Percentiles rank a stretch among this genome's conserved stretches.
Evolutionary conservation across 495 filamentous ascomycete genomes (phyloP).

Genomic region (Hypoxylon lenormandii): DNA sequence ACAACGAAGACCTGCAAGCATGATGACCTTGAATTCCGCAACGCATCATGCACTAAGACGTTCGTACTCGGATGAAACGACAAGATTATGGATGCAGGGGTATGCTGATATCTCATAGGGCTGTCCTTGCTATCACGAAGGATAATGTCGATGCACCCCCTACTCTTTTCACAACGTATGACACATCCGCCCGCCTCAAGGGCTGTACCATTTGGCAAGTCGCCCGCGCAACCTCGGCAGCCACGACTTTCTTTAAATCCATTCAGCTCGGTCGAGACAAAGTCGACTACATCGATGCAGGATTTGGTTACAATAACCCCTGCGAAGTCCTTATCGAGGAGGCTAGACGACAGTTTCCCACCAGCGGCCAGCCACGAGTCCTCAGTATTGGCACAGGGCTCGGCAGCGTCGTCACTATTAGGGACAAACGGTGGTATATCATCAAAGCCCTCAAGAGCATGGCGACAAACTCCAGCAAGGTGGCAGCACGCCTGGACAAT

Average conservation of each 20-base stretch:
- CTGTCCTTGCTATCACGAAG: conserved; percentile 36
- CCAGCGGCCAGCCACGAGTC: conserved; percentile 24
- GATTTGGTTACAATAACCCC: conserved; percentile 51
- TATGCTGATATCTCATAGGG: conserved; percentile 21
- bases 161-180: conserved; percentile 39
- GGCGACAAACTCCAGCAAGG: conserved; percentile 37
- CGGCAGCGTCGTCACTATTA: conserved; percentile 20
- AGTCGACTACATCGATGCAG: conserved; percentile 48
- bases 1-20: conserved; percentile 24
- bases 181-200: conserved; percentile 19
- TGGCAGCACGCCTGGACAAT: conserved; percentile 19
- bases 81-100: background rate
- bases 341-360: conserved; percentile 31
- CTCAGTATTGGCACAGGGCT: conserved; percentile 51
- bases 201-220: conserved; percentile 56
- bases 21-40: conserved; percentile 9
- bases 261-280: conserved; percentile 48
- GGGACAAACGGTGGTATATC: conserved; percentile 20
- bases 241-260: conserved; percentile 56
- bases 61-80: conserved; percentile 9
- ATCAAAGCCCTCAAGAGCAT: conserved; percentile 40
- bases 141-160: conserved; percentile 22
- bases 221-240: conserved; percentile 58
- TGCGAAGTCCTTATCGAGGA: conserved; percentile 43
- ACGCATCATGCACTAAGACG: conserved; percentile 26